Percentiles rank a stretch among this genome's conserved stretches.
Evolutionary conservation across 1,284 basidiomycete species (phyloP).

Genomic region (Cystobasidium sp.): DNA sequence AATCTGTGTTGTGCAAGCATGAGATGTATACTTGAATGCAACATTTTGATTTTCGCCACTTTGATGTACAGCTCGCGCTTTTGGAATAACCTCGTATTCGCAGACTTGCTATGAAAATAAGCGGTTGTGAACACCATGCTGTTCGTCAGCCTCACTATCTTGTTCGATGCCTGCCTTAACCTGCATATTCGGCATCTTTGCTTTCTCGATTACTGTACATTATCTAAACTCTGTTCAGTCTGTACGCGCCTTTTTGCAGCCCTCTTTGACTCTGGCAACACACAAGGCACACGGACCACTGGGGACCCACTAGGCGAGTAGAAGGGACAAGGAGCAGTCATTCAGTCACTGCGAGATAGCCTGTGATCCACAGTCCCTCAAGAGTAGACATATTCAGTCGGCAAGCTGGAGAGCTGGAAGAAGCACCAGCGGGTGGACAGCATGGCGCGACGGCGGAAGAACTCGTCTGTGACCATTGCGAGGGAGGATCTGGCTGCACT

Average conservation of each 20-base stretch:
- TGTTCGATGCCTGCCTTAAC: background rate
- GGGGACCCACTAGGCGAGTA: too few relatives aligned
- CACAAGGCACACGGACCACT: too few relatives aligned
- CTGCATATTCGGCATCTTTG: too few relatives aligned
- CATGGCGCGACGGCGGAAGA: conserved; percentile 42
- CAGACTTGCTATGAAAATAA: too few relatives aligned
- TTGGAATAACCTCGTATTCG: too few relatives aligned
- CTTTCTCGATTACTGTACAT: background rate
- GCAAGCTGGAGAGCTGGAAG: conserved; percentile 38
- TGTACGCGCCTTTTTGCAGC: background rate
- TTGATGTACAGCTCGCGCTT: too few relatives aligned
- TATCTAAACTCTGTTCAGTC: background rate
- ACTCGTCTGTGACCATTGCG: conserved; percentile 36
- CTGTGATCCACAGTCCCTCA: background rate
- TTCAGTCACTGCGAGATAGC: background rate
- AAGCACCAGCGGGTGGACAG: conserved; percentile 25
- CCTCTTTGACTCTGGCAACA: background rate
- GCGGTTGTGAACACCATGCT: too few relatives aligned
- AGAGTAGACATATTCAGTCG: background rate
- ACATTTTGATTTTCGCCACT: background rate
- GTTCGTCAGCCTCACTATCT: too few relatives aligned
- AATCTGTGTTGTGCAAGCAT: background rate
- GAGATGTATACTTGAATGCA: conserved; percentile 5
- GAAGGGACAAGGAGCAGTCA: too few relatives aligned
- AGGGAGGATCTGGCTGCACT: conserved; percentile 40